phyloP scores from a whole-genome alignment of 176 grass and related monocot species.

The Puya raimondii region DNA sequence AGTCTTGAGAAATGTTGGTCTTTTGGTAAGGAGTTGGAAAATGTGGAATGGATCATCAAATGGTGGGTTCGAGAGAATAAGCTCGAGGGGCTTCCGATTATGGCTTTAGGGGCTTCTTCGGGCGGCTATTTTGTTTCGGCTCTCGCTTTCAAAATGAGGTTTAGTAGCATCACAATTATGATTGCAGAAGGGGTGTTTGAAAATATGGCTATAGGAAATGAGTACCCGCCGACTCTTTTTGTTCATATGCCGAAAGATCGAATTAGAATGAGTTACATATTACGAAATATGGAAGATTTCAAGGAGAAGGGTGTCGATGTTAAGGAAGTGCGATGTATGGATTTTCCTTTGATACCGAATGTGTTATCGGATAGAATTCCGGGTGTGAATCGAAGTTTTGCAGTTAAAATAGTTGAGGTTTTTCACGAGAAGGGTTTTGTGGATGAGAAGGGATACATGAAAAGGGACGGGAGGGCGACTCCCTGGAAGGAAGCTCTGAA shows the following conservation, averaged over 20 bases:
- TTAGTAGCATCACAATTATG: slow-evolving; percentile 62
- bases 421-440: slow-evolving; percentile 56
- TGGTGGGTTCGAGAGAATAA: slow-evolving; percentile 52
- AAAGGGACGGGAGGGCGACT: slow-evolving; percentile 51
- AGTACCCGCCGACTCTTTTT: slow-evolving; percentile 77
- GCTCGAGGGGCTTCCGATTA: slow-evolving; percentile 47
- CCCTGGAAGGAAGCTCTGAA: slow-evolving; percentile 49
- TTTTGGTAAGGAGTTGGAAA: slow-evolving; percentile 35
- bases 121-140: slow-evolving; percentile 82
- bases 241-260: slow-evolving; percentile 83
- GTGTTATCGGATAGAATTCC: slow-evolving; percentile 44
- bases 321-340: slow-evolving; percentile 48
- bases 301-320: slow-evolving; percentile 35
- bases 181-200: slow-evolving; percentile 72
- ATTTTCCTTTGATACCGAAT: slow-evolving; percentile 42
- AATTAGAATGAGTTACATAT: slow-evolving; percentile 25
- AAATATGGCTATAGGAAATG: slow-evolving; percentile 27
- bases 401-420: slow-evolving; percentile 35
- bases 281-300: slow-evolving; percentile 35
- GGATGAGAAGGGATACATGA: slow-evolving; percentile 65
- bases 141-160: slow-evolving; percentile 52
- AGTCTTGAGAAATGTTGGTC: slow-evolving; percentile 75
- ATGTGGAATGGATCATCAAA: slow-evolving; percentile 59
- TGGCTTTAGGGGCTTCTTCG: slow-evolving; percentile 68
- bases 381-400: slow-evolving; percentile 32